Conservation (phyloP, 106 monocot species). For the Platanthera guangdongensis region DNA sequence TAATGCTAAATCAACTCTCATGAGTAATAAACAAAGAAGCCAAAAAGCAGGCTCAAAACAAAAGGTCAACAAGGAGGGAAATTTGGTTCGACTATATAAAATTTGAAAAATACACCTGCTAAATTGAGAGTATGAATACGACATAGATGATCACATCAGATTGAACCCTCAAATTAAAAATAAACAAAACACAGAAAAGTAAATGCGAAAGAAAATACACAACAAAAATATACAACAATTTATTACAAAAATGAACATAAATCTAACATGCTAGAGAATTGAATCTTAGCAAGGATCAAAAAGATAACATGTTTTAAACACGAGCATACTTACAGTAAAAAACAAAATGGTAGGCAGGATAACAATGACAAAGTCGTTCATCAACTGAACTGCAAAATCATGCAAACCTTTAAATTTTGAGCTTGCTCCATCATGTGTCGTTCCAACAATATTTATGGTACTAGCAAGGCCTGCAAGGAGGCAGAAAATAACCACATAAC, state of each 20-base stretch:
- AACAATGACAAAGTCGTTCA: conserved; percentile 48
- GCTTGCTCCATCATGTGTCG: conserved; percentile 33
- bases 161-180: no score
- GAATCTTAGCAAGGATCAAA: neutral
- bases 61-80: no score
- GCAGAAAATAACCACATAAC: neutral
- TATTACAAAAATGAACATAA: neutral
- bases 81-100: no score
- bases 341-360: conserved; percentile 60
- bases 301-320: neutral
- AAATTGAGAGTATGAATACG: no score
- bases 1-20: no score
- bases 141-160: no score
- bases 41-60: no score
- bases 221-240: neutral
- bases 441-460: conserved; percentile 8
- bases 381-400: conserved; percentile 23
- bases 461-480: conserved; percentile 18
- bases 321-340: conserved; percentile 51
- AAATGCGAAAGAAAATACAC: no score
- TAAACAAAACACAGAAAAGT: no score
- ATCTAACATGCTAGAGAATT: neutral
- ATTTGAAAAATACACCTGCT: no score
- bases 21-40: no score
- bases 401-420: conserved; percentile 23